Percentiles rank a stretch among this genome's conserved stretches.
Conservation (phyloP, 495 filamentous ascomycete genomes). For the Aspergillus affinis region DNA sequence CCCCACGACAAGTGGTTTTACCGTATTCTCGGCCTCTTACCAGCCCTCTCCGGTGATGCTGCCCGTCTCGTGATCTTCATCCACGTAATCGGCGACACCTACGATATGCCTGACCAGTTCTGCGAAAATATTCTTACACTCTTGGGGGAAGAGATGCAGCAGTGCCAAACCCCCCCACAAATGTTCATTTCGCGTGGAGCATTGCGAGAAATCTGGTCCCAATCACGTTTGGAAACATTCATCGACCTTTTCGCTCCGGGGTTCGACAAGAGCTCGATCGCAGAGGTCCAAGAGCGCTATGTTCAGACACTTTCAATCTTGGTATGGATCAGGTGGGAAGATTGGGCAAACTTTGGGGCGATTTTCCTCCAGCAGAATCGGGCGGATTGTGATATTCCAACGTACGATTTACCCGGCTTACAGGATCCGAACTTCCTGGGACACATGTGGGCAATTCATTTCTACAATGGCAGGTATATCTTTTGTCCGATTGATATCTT, state of each 20-base stretch:
- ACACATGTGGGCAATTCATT: not conserved
- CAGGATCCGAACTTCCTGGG: conserved; percentile 7
- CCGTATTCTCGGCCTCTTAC: not conserved
- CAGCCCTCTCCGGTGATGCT: not conserved
- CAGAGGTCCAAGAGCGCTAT: conserved; percentile 1
- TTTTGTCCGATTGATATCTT: conserved; percentile 18
- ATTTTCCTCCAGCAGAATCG: conserved; percentile 15
- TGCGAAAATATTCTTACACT: not conserved
- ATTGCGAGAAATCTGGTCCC: conserved; percentile 13
- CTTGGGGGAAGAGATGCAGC: not conserved
- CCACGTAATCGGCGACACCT: not conserved
- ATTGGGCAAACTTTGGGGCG: conserved; percentile 9
- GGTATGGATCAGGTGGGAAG: conserved; percentile 11
- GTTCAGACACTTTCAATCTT: conserved; percentile 19
- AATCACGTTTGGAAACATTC: conserved; percentile 6
- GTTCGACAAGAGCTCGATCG: not conserved
- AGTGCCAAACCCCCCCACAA: not conserved
- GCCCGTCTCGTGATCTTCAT: not conserved
- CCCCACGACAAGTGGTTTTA: not conserved
- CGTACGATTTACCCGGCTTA: conserved; percentile 1
- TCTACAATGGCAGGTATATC: conserved; percentile 6
- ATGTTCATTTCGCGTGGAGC: conserved; percentile 12
- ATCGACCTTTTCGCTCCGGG: not conserved
- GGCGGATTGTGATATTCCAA: conserved; percentile 7
- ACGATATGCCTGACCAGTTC: not conserved